Base-by-base conservation (phyloP, 2,329 filamentous ascomycete genomes). In the Tolypocladium endophyticum region DNA sequence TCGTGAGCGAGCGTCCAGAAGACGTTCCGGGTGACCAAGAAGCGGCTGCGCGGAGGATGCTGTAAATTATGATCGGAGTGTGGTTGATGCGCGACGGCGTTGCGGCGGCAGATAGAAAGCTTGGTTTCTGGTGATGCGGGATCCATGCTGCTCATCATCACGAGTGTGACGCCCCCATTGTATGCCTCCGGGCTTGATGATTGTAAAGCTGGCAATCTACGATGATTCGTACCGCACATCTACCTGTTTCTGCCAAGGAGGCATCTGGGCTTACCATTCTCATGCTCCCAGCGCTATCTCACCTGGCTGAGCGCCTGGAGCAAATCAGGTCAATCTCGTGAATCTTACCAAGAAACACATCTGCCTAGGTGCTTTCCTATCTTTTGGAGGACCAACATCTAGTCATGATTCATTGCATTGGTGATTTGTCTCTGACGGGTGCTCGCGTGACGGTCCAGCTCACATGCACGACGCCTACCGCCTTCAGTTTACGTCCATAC, bases 11-110 rank as follows among this genome's bases (percentile, higher is more conserved):
- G 6, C 62, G 62, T 14, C 69, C 69, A 18, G 71, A 70, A 33
- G 70, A 68, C 23, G 64, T 63, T 28, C 61, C 65, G 23, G 67
- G 62, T 14, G 69, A 69, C 33, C 64, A 66, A 30, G 73, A 75
- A 52, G 71, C 73, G 36, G 67, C 69, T 41, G 69, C 72, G 14
- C 66, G 71, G 58, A 73, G 66, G 62, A 73, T 74, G 71, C 64
- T 74, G 61, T 74, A 69, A 60, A 56, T 14, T 47, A 23, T n/a
- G 30, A 36, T 3, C 20, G 20, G 50, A 33, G 30, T 23, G 11
- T 23, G 14, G 50, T n/a, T 55, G 58, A 53, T 61, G 60, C 58
- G 63, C 35, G 62, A 60, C 62, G 67, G 68, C 67, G 69, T 70
- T 64, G 72, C 70, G 65, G 68, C 61, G 64, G 65, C 66, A 61